phyloP scores from a whole-genome alignment of 176 grass and related monocot species.

The Puya raimondii region DNA sequence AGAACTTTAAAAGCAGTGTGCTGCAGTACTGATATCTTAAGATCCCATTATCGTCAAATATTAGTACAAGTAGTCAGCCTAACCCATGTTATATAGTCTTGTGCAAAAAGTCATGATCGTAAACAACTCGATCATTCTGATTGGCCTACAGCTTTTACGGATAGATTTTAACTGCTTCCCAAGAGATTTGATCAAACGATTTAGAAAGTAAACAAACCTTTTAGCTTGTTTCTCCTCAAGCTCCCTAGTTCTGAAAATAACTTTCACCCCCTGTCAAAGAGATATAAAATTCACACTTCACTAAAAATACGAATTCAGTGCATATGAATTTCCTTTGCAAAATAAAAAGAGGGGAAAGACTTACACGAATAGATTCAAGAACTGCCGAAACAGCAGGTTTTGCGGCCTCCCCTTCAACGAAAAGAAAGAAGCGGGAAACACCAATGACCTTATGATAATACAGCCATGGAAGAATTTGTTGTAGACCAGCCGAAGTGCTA shows the following conservation, averaged over 20 bases:
- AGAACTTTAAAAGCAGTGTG: no score
- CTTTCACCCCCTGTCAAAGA: constrained; percentile 68
- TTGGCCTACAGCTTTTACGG: neutral
- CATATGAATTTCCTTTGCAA: neutral
- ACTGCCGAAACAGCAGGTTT: constrained; percentile 77
- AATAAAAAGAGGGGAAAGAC: neutral
- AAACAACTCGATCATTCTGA: no score
- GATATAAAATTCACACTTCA: neutral
- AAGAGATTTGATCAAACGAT: neutral
- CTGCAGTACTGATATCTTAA: no score
- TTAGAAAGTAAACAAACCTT: constrained; percentile 38
- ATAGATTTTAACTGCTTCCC: neutral
- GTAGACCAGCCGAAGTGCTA: constrained; percentile 75
- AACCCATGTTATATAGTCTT: no score
- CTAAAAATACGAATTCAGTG: neutral
- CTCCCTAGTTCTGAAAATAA: constrained; percentile 91
- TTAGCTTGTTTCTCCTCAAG: constrained; percentile 85
- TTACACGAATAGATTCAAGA: constrained; percentile 89
- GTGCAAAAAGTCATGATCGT: no score
- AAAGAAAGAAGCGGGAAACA: constrained; percentile 83
- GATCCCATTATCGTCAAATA: no score
- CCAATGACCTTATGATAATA: constrained; percentile 98
- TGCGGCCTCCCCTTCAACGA: constrained; percentile 94
- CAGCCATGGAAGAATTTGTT: constrained; percentile 99
- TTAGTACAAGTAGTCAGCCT: no score